These are phyloP conservation scores for Aspergillus sp. DNA, from an alignment of 2,329 filamentous ascomycete species.

Conservation along the genomic window DNA sequence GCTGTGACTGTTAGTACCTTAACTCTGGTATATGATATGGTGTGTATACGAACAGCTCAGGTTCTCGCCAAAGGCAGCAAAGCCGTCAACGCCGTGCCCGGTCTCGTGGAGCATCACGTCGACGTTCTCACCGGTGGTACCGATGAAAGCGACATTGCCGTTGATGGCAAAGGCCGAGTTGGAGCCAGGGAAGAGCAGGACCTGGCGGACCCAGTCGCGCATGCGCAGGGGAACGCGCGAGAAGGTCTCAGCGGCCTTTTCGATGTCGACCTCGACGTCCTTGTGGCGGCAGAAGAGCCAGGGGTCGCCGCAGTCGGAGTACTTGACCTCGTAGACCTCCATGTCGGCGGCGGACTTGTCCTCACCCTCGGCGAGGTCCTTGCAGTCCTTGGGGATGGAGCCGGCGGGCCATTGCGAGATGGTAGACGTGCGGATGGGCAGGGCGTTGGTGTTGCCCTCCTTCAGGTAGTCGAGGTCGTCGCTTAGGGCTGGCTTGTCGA, in stretches of 20 bases:
- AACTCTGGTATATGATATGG: no score
- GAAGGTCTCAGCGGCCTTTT: neutral
- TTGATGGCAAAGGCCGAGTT: slow-evolving; percentile 5
- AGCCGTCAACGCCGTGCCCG: slow-evolving; percentile 2
- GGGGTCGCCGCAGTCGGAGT: slow-evolving; percentile 6
- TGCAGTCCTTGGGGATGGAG: slow-evolving; percentile 10
- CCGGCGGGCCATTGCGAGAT: neutral
- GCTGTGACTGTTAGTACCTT: neutral
- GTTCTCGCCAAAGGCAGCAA: slow-evolving; percentile 6
- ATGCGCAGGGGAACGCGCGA: neutral
- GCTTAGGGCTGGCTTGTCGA: slow-evolving; percentile 10
- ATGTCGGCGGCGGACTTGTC: neutral
- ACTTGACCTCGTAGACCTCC: slow-evolving; percentile 5
- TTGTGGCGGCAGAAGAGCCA: slow-evolving; percentile 13
- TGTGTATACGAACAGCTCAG: neutral
- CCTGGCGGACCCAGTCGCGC: slow-evolving; percentile 8
- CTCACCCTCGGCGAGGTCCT: slow-evolving; percentile 6
- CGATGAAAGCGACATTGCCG: slow-evolving; percentile 10
- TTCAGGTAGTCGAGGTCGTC: slow-evolving; percentile 9
- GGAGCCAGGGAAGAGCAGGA: slow-evolving; percentile 6
- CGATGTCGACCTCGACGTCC: neutral
- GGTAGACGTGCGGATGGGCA: neutral
- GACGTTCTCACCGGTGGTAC: slow-evolving; percentile 1
- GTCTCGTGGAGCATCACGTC: slow-evolving; percentile 11
- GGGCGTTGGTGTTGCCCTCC: slow-evolving; percentile 3